Base-by-base conservation (phyloP, 176 grass and related monocot genomes). In the Zizania latifolia region DNA sequence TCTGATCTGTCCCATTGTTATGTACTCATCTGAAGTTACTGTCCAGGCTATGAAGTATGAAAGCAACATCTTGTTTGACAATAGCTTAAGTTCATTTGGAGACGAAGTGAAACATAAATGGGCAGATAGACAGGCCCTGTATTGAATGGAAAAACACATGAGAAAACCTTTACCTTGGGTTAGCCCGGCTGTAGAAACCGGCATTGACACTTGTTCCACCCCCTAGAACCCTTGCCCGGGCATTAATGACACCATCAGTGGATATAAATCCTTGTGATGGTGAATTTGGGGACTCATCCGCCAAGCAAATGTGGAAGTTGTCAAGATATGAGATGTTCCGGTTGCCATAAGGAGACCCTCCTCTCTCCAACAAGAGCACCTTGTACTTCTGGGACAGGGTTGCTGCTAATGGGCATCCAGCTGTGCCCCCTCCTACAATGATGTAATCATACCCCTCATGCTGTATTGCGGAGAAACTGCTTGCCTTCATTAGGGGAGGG, bases 181-280 rank as follows among this genome's bases (percentile, higher is more conserved):
- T 86, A 68, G 91, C 91, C 46, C 94, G 83, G 58, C 88, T 92
- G 57, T 98, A 98, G 89, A 98, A 98, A 46, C 94, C 94, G 0
- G 94, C 94, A 27, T 98, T 98, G 59, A 98, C 91, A 76, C 86
- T 82, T 29, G 88, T 98, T 65, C 91, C 94, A 34, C 94, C 94
- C 37, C 94, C 94, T 30, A 98, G 65, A 2, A 98, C 94, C 14
- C 70, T 82, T 68, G 91, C 94, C 1, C 94, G 84, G 43, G 89
- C 56, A 68, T 98, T 98, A 68, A 98, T 92, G 23, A 98, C 94
- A 37, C 94, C 94, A 69, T 98, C 91, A 23, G 91, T 92, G 62
- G 94, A 98, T 78, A 94, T 60, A 77, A 98, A 98, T 30, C 43
- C 28, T 27, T 98, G 91, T 79, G 94, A 79, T 54, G 94, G 86